These are phyloP conservation scores for Phytophthora citricola DNA, from an alignment of 352 stramenopile species.

Conservation along the genomic window DNA sequence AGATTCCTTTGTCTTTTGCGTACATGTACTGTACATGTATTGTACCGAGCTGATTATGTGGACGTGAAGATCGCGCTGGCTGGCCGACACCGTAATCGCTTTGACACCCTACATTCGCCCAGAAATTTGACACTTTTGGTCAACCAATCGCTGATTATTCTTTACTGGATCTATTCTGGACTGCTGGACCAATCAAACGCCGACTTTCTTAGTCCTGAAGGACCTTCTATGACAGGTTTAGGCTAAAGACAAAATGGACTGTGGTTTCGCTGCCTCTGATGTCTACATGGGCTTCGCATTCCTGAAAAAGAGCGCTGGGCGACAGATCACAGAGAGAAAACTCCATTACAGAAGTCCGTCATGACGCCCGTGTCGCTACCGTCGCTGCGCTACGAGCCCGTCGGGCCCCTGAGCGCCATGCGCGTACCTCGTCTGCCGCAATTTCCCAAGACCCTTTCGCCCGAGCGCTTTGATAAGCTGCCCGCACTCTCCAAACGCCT, in stretches of 20 bases:
- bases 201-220: background rate
- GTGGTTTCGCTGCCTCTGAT: background rate
- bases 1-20: no score
- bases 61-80: no score
- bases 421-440: slow-evolving; percentile 11
- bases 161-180: slow-evolving; percentile 14
- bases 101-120: background rate
- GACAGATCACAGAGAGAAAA: background rate
- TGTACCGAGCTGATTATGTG: background rate
- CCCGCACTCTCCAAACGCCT: slow-evolving; percentile 19
- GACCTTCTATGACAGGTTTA: slow-evolving; percentile 1
- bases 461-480: slow-evolving; percentile 7
- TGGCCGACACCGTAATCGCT: background rate
- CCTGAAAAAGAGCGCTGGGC: slow-evolving; percentile 6
- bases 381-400: slow-evolving; percentile 21
- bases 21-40: no score
- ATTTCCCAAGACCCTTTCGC: slow-evolving; percentile 14
- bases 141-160: slow-evolving; percentile 23
- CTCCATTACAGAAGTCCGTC: background rate
- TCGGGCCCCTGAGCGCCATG: slow-evolving; percentile 12
- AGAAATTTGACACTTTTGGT: slow-evolving; percentile 8
- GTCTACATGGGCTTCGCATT: slow-evolving; percentile 10
- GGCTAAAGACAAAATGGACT: background rate
- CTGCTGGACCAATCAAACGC: slow-evolving; percentile 5
- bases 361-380: slow-evolving; percentile 29